phyloP scores from a whole-genome alignment of 768 basidiomycete species.

The Gloeostereum incarnatum region DNA sequence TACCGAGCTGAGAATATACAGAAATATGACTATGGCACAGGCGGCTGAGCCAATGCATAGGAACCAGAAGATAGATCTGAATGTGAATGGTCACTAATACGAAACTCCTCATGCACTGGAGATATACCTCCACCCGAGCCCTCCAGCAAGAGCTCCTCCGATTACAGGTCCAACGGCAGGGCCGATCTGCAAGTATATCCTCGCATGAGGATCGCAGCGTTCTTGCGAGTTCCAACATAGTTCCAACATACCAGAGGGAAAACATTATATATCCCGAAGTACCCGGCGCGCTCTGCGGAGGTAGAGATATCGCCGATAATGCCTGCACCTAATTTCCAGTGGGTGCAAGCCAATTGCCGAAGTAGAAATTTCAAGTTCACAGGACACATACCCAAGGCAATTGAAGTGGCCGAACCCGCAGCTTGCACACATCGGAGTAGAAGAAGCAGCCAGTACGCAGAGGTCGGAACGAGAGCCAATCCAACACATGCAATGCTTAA shows the following conservation, averaged over 20 bases:
- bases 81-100: slow-evolving; percentile 2
- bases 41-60: slow-evolving; percentile 36
- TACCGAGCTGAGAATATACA: slow-evolving; percentile 22
- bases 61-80: slow-evolving; percentile 57
- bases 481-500: slow-evolving; percentile 60
- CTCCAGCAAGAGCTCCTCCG: slow-evolving; percentile 46
- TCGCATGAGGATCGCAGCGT: slow-evolving; percentile 5
- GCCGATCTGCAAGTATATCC: slow-evolving; percentile 33
- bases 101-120: neutral
- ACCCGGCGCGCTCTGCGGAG: slow-evolving; percentile 65
- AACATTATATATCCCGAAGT: slow-evolving; percentile 58
- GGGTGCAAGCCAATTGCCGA: neutral
- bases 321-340: slow-evolving; percentile 60
- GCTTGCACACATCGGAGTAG: slow-evolving; percentile 79
- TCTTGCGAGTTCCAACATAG: slow-evolving; percentile 31
- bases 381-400: slow-evolving; percentile 51
- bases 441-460: slow-evolving; percentile 72
- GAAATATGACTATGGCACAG: slow-evolving; percentile 36
- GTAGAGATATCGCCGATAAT: slow-evolving; percentile 73
- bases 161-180: slow-evolving; percentile 55
- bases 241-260: no score
- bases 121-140: slow-evolving; percentile 56
- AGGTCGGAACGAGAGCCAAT: slow-evolving; percentile 36
- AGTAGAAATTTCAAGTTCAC: neutral
- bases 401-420: slow-evolving; percentile 68